Evolutionary conservation across 2,329 filamentous ascomycete genomes (phyloP).

Genomic region (Gliomastix tumulicola): DNA sequence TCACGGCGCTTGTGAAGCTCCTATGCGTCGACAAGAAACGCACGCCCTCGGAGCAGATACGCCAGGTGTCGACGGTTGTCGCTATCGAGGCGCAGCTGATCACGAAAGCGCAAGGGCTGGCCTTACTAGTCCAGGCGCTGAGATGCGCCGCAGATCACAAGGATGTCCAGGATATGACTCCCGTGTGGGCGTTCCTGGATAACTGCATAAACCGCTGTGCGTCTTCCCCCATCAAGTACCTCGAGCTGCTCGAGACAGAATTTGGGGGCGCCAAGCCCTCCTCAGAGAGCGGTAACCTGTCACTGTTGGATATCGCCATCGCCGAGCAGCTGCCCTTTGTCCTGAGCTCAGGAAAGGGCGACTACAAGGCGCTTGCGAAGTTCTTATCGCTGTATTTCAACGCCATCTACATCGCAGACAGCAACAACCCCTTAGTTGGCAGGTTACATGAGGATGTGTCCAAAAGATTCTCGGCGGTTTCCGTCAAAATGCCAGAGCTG

Average conservation of each 20-base stretch:
- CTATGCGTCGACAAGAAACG: constrained; percentile 20
- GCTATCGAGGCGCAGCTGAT: constrained; percentile 62
- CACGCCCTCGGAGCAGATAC: constrained; percentile 34
- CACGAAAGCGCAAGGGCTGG: constrained; percentile 38
- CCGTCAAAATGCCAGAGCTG: constrained; percentile 12
- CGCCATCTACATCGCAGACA: constrained; percentile 42
- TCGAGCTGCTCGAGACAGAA: constrained; percentile 48
- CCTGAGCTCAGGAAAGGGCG: constrained; percentile 29
- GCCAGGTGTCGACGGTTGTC: constrained; percentile 51
- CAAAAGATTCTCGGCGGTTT: constrained; percentile 17
- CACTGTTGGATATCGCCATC: constrained; percentile 62
- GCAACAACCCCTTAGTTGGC: constrained; percentile 22
- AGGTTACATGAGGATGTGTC: constrained; percentile 20
- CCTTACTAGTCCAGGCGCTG: constrained; percentile 34
- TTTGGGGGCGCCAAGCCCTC: constrained; percentile 18
- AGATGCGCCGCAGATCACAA: constrained; percentile 11
- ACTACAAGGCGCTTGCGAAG: constrained; percentile 38
- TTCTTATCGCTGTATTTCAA: constrained; percentile 55
- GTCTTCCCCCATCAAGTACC: constrained; percentile 73
- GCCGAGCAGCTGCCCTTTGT: constrained; percentile 72
- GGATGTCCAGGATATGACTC: constrained; percentile 19
- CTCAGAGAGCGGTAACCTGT: constrained; percentile 22
- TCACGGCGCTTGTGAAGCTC: constrained; percentile 59
- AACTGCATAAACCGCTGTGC: constrained; percentile 74
- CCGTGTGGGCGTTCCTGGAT: constrained; percentile 67